Base-by-base conservation (phyloP, 2,329 filamentous ascomycete genomes). In the Fusarium armeniacum region DNA sequence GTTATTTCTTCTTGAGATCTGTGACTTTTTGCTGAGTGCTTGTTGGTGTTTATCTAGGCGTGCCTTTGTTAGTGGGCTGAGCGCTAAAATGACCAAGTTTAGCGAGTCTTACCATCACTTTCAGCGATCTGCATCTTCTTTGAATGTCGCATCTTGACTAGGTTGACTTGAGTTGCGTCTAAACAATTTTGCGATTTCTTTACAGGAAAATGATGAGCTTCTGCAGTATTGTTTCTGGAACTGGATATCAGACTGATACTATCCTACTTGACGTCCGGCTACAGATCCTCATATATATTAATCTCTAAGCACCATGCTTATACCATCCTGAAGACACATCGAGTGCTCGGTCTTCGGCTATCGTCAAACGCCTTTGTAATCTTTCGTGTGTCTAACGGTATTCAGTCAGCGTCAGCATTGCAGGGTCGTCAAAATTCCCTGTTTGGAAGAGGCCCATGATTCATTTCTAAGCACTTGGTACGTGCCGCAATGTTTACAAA, bases 391-490 rank as follows among this genome's bases (percentile, higher is more conserved):
- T 20, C 47, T 22, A 51, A 28, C 33, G 24, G 16, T 6, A 16
- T 52, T 26, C 10, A 20, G 8, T 30, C 49, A 6, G 26, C 16
- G 33, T 41, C 28, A 52, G 18, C 35, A 13, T 20, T 51, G 26
- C 49, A 52, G n/a, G 49, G 49, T 30, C 28, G 24, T 16, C 11
- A 3, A 3, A 2, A 10, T 20, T 28, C 15, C 13, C 4, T 36
- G 28, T 41, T 45, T 53, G 58, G n/a, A 12, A 32, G 28, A 15
- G 15, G 13, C 8, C 22, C 24, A 41, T 38, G 18, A 15, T 15
- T 15, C 30, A 68, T 68, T 68, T 68, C 65, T 69, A 68, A 68
- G 59, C 65, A 40, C 36, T 20, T n/a, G n/a, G 6, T 40, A 12
- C 12, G 32, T 13, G 20, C 47, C 36, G n/a, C 5, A 7, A 4